These are phyloP conservation scores for Bremia lactucae DNA, from an alignment of 352 stramenopile genomes.

Conservation along the genomic window DNA sequence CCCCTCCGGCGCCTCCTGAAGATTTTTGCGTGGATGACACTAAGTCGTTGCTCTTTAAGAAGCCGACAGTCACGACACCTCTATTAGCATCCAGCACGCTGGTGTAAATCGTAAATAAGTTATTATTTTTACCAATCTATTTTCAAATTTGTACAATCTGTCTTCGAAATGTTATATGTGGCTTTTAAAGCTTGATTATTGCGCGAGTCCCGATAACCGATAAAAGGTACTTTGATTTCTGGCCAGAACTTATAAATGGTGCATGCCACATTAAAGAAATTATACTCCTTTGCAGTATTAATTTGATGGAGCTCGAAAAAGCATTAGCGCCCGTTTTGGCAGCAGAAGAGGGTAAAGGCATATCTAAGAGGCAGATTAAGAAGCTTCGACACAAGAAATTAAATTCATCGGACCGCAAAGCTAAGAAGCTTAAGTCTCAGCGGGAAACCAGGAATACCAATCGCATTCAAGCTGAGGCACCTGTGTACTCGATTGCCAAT, in stretches of 20 bases:
- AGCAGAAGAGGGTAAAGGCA: constrained; percentile 2
- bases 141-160: too few relatives aligned
- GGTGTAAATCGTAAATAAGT: constrained; percentile 15
- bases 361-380: constrained; percentile 42
- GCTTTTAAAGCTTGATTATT: not conserved
- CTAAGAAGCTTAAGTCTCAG: constrained; percentile 44
- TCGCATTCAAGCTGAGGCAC: constrained; percentile 27
- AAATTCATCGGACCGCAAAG: constrained; percentile 17
- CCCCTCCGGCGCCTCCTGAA: constrained; percentile 52
- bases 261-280: too few relatives aligned
- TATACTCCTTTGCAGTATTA: constrained; percentile 3
- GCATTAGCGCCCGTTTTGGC: not conserved
- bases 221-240: too few relatives aligned
- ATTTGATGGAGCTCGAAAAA: constrained; percentile 12
- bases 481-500: constrained; percentile 59
- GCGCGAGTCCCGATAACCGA: too few relatives aligned
- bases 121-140: too few relatives aligned
- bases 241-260: too few relatives aligned
- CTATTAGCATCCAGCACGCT: constrained; percentile 62
- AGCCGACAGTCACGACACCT: constrained; percentile 58
- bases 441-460: constrained; percentile 31
- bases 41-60: constrained; percentile 79
- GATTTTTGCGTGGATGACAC: constrained; percentile 47
- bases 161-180: too few relatives aligned
- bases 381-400: constrained; percentile 25